phyloP scores from a whole-genome alignment of 371 early-diverging fungal species.

The Smittium mucronatum region DNA sequence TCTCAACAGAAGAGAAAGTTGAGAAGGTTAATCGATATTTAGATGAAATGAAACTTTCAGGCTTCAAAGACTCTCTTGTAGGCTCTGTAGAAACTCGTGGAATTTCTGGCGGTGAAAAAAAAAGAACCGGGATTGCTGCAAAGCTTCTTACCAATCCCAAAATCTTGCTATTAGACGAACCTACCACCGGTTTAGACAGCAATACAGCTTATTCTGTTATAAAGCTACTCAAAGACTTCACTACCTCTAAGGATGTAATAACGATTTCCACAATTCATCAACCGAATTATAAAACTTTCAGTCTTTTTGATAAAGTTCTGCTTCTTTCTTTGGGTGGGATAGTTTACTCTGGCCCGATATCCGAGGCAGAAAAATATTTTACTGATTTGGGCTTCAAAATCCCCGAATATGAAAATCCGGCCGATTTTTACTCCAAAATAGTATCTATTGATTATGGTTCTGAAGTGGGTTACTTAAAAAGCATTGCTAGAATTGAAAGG shows the following conservation, averaged over 20 bases:
- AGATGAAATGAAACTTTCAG: not conserved
- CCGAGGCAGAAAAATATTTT: conserved; percentile 38
- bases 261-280: conserved; percentile 63
- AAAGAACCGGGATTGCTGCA: conserved; percentile 72
- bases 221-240: conserved; percentile 40
- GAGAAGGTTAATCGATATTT: not conserved
- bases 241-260: conserved; percentile 42
- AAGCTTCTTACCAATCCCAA: conserved; percentile 57
- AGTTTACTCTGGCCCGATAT: conserved; percentile 48
- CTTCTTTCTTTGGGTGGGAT: conserved; percentile 39
- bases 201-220: conserved; percentile 56
- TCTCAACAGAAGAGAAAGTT: conserved; percentile 34
- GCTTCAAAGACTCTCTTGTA: not conserved
- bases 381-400: conserved; percentile 39
- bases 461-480: conserved; percentile 17
- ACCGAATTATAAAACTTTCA: conserved; percentile 50
- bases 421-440: conserved; percentile 47
- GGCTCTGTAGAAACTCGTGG: conserved; percentile 42
- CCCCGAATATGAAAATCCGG: conserved; percentile 39
- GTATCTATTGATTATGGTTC: conserved; percentile 32
- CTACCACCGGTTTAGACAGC: conserved; percentile 68
- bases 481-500: conserved; percentile 21
- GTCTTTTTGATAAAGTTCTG: conserved; percentile 51
- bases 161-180: conserved; percentile 48
- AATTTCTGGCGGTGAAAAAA: conserved; percentile 76